phyloP scores from a whole-genome alignment of 202 grass and related monocot species.

The Panicum hallii region DNA sequence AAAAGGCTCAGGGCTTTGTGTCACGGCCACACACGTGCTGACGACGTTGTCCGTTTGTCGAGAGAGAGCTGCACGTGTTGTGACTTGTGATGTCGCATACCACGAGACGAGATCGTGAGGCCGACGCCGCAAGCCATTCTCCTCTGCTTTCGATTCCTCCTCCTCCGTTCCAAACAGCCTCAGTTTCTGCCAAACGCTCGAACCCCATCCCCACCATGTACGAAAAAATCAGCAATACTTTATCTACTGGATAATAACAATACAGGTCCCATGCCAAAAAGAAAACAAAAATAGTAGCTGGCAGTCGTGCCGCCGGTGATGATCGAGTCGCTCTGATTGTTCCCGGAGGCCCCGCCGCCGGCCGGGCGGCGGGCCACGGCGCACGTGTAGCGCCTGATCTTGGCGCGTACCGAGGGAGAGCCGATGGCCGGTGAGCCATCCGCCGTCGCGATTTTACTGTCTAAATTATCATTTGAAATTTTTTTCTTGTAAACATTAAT shows the following conservation, averaged over 20 bases:
- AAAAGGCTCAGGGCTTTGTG: not conserved
- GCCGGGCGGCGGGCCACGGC: not conserved
- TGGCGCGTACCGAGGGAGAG: not conserved
- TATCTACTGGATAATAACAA: too few relatives aligned
- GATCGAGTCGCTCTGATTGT: not conserved
- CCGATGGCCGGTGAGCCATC: constrained; percentile 14
- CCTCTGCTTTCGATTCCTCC: not conserved
- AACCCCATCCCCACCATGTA: too few relatives aligned
- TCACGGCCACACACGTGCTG: not conserved
- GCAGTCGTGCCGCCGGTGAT: not conserved
- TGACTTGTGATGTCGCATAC: not conserved
- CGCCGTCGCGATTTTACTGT: not conserved
- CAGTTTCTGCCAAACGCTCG: too few relatives aligned
- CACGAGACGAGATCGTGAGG: too few relatives aligned
- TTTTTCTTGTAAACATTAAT: too few relatives aligned
- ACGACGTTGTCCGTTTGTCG: not conserved
- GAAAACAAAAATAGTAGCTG: not conserved
- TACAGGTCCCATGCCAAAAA: too few relatives aligned
- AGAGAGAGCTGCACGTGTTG: too few relatives aligned
- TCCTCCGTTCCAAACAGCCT: too few relatives aligned
- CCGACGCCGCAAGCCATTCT: not conserved
- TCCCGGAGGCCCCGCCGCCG: not conserved
- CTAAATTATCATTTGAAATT: too few relatives aligned
- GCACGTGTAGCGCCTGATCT: not conserved
- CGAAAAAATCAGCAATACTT: not conserved